These are phyloP conservation scores for Cornus controversa DNA, from an alignment of 148 eudicot genomes.

Conservation along the genomic window DNA sequence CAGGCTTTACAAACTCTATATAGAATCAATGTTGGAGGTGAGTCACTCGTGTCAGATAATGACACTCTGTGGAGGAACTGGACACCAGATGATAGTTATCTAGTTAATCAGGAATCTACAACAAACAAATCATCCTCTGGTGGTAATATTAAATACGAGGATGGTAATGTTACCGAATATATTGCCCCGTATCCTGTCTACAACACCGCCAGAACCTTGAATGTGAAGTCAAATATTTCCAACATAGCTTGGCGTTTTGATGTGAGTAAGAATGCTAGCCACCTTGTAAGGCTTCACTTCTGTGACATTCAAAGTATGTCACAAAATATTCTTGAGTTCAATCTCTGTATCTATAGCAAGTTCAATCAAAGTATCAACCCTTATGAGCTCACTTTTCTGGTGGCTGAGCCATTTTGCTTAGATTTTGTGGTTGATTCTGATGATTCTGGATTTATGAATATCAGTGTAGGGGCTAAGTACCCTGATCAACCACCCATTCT, in stretches of 20 bases:
- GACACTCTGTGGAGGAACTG: slow-evolving; percentile 29
- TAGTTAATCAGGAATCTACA: not conserved
- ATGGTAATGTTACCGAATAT: slow-evolving; percentile 1
- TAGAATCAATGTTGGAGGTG: slow-evolving; percentile 34
- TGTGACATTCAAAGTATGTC: slow-evolving; percentile 23
- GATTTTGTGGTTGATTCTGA: slow-evolving; percentile 36
- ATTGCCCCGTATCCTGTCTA: slow-evolving; percentile 29
- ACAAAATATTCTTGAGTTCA: not conserved
- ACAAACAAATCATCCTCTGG: not conserved
- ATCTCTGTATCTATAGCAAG: slow-evolving; percentile 22
- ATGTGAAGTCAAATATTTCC: not conserved
- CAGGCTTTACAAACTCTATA: slow-evolving; percentile 8
- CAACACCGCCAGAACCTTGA: slow-evolving; percentile 25
- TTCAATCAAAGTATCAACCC: slow-evolving; percentile 5
- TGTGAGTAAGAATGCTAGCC: slow-evolving; percentile 11
- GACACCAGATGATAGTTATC: slow-evolving; percentile 17
- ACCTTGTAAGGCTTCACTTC: slow-evolving; percentile 38
- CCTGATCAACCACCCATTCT: slow-evolving; percentile 11
- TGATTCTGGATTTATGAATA: slow-evolving; percentile 22
- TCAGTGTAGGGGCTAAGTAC: slow-evolving; percentile 26
- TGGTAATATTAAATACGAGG: not conserved
- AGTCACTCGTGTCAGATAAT: not conserved
- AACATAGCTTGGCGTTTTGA: slow-evolving; percentile 39
- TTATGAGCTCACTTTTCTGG: rapidly evolving
- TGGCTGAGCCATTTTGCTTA: slow-evolving; percentile 28